Evolutionary conservation across 2,329 filamentous ascomycete genomes (phyloP), one percentile per base, ranked within the genome.

Genomic region (Pseudopyricularia javanii): DNA sequence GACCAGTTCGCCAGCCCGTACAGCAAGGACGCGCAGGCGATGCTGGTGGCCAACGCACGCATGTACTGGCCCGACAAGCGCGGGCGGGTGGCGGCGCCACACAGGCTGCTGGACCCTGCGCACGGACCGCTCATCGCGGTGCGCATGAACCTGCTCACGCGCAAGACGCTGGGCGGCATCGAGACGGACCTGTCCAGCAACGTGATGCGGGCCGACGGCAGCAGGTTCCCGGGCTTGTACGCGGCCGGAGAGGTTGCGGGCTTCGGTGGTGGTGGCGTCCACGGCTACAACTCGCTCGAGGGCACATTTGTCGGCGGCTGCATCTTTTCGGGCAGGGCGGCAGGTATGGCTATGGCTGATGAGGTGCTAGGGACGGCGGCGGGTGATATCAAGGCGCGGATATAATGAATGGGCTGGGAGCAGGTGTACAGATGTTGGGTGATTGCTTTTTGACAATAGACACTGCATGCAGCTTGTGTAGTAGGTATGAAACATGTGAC

Each of bases 281-380:
- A 83, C 57, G 80, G 79, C 0, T 82, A 83, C 58, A 80, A 70
- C 58, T 76, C 79, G 1, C 72, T 83, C 34, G 79, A 83, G 62
- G 79, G 80, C 1, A 82, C 79, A 0, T 83, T 83, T 59, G 58
- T 83, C 4, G 79, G 79, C 14, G 79, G 79, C 0, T 83, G 79
- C 54, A 81, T 83, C 58, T 83, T 83, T 58, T 82, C 79, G 0
- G 79, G 80, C 0, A 65, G 78, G 6, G 74, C 74, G 0, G 79
- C 79, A 0, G 79, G 79, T 0, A 66, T 73, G 9, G 77, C 72
- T 0, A 74, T 83, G 58, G 76, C 72, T 0, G 70, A 74, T 3
- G 75, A 80, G 56, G 52, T 72, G 49, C 34, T 62, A 26, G 59
- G 56, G 7, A 51, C 49, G 24, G 26, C 30, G 30, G 7, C 28